Evolutionary conservation across 768 basidiomycete species (phyloP).

Genomic region (Hydnum rufescens): DNA sequence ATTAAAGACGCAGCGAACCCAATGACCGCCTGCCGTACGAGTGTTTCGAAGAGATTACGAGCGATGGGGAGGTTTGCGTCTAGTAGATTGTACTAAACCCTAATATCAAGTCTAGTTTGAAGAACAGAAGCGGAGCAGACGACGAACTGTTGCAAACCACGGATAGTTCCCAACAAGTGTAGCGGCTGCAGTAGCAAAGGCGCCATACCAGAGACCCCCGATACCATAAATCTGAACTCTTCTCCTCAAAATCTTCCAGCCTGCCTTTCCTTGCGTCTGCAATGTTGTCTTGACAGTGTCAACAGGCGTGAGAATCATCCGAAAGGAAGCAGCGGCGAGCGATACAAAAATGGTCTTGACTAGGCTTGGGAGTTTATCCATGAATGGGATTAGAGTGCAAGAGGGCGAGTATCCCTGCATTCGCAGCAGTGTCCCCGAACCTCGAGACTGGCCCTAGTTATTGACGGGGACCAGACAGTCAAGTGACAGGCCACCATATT

Average conservation of each 20-base stretch:
- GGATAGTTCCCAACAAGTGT: slow-evolving; percentile 89
- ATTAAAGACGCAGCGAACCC: slow-evolving; percentile 74
- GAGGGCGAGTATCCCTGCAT: slow-evolving; percentile 76
- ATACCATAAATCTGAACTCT: slow-evolving; percentile 62
- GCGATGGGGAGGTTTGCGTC: slow-evolving; percentile 38
- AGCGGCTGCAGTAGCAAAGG: slow-evolving; percentile 77
- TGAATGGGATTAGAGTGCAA: slow-evolving; percentile 55
- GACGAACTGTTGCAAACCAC: slow-evolving; percentile 48
- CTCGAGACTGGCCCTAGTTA: slow-evolving; percentile 29
- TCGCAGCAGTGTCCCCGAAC: slow-evolving; percentile 92
- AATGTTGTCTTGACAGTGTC: slow-evolving; percentile 92
- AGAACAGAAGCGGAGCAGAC: background rate
- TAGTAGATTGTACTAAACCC: slow-evolving; percentile 57
- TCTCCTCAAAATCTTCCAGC: slow-evolving; percentile 40
- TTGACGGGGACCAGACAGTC: too few relatives aligned
- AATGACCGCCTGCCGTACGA: slow-evolving; percentile 70
- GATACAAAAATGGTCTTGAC: slow-evolving; percentile 68
- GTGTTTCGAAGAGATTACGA: slow-evolving; percentile 32
- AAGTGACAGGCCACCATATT: background rate
- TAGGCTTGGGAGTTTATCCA: slow-evolving; percentile 38
- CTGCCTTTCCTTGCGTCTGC: slow-evolving; percentile 70
- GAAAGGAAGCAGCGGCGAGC: slow-evolving; percentile 59
- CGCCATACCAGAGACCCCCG: slow-evolving; percentile 72
- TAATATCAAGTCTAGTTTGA: too few relatives aligned
- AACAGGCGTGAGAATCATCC: slow-evolving; percentile 82